A percentile compares a stretch with the other conserved stretches of the same genome.
Evolutionary conservation across 768 basidiomycete species (phyloP).

Genomic region (Chiua virens): DNA sequence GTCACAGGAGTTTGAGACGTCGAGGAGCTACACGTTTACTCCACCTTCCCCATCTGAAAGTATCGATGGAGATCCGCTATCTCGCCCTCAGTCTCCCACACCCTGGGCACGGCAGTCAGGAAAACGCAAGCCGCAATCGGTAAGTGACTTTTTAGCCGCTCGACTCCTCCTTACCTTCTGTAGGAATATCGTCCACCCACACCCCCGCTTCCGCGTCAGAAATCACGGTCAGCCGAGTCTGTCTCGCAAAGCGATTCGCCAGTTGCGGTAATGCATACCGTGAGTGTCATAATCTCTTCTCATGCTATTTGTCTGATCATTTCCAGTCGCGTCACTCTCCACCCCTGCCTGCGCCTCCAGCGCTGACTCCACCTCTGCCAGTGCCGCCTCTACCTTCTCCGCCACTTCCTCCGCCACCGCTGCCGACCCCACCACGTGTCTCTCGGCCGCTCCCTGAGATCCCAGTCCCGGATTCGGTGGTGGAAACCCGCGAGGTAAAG

Average conservation of each 20-base stretch:
- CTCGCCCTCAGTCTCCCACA: constrained; percentile 37
- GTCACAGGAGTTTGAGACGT: constrained; percentile 33
- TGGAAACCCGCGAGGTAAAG: constrained; percentile 20
- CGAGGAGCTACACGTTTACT: constrained; percentile 31
- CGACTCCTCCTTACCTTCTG: constrained; percentile 4
- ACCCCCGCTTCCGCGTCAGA: constrained; percentile 48
- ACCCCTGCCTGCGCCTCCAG: constrained; percentile 18
- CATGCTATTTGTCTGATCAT: constrained; percentile 1
- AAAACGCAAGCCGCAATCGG: constrained; percentile 28
- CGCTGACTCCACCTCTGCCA: constrained; percentile 11
- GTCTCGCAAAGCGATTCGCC: constrained; percentile 34
- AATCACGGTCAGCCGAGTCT: constrained; percentile 30
- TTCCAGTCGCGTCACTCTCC: constrained; percentile 28
- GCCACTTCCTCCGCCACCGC: constrained; percentile 22
- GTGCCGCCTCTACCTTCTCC: constrained; percentile 18
- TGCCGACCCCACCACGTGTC: constrained; percentile 28
- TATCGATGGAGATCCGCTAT: constrained; percentile 34
- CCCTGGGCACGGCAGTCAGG: constrained; percentile 29
- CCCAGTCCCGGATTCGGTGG: constrained; percentile 20
- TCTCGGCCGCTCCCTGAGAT: constrained; percentile 32
- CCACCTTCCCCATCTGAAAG: constrained; percentile 36
- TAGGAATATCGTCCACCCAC: constrained; percentile 61
- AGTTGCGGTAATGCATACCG: constrained; percentile 26
- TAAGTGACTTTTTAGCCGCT: constrained; percentile 12
- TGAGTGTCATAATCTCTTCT: constrained; percentile 12